Percentiles rank a stretch among this genome's conserved stretches.
These are phyloP conservation scores for Candida tallmaniae DNA, from an alignment of 805 yeast species.

Conservation along the genomic window DNA sequence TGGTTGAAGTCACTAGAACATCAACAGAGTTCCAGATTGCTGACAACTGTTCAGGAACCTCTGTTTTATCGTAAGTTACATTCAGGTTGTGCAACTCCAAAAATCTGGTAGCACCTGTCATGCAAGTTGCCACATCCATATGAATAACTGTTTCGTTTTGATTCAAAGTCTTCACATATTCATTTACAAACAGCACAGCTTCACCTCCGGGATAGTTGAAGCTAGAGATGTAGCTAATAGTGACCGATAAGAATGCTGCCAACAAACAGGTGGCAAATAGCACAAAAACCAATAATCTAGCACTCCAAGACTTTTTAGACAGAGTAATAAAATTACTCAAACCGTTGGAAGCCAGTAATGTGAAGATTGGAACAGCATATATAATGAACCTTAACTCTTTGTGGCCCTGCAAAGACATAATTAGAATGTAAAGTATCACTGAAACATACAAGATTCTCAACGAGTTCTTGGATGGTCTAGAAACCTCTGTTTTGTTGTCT, in stretches of 20 bases:
- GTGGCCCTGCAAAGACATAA: conserved; percentile 81
- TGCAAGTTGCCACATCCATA: conserved; percentile 74
- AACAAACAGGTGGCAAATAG: conserved; percentile 23
- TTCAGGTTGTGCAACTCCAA: conserved; percentile 47
- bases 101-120: conserved; percentile 82
- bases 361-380: conserved; percentile 67
- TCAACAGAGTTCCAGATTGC: conserved; percentile 23
- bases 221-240: conserved; percentile 60
- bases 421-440: conserved; percentile 48
- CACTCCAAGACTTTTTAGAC: conserved; percentile 1
- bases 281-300: conserved; percentile 12
- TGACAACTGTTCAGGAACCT: conserved; percentile 38
- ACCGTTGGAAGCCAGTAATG: conserved; percentile 61
- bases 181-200: conserved; percentile 41
- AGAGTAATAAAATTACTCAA: conserved; percentile 28
- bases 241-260: conserved; percentile 35
- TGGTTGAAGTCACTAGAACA: conserved; percentile 20
- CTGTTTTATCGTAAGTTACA: conserved; percentile 72
- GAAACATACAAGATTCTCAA: conserved; percentile 47
- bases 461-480: conserved; percentile 29
- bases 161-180: background rate
- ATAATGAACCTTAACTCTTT: conserved; percentile 92
- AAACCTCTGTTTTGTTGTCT: conserved; percentile 7
- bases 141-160: conserved; percentile 43
- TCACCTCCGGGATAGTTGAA: conserved; percentile 87